Percentiles rank a stretch among this genome's conserved stretches.
Conservation (phyloP, 2,329 filamentous ascomycete genomes). For the Beauveria bassiana region DNA sequence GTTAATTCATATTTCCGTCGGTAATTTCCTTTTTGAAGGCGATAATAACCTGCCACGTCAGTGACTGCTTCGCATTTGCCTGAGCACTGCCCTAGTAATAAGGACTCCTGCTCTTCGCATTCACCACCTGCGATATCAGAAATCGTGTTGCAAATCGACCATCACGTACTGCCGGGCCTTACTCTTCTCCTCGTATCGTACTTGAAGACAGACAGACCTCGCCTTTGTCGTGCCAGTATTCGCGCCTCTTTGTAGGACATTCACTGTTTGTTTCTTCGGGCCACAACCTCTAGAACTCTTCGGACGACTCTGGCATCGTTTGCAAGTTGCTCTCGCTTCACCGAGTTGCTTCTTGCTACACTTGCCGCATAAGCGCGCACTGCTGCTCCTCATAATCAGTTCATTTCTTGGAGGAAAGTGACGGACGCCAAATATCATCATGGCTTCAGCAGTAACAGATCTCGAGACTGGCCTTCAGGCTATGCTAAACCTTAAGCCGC, state of each 20-base stretch:
- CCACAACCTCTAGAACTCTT: not conserved
- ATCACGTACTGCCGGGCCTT: constrained; percentile 4
- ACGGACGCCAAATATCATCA: constrained; percentile 23
- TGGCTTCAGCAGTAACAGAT: constrained; percentile 83
- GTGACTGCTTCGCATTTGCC: constrained; percentile 6
- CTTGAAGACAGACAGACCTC: constrained; percentile 2
- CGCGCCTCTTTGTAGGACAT: constrained; percentile 10
- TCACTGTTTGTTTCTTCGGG: constrained; percentile 2
- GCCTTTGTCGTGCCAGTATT: constrained; percentile 7
- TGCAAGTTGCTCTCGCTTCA: not conserved
- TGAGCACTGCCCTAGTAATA: constrained; percentile 1
- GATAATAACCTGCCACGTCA: constrained; percentile 5
- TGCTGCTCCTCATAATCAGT: not conserved
- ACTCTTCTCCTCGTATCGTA: constrained; percentile 9
- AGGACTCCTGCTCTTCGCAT: constrained; percentile 3
- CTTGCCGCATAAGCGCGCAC: constrained; percentile 2
- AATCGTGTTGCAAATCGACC: not conserved
- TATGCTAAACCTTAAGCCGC: constrained; percentile 84
- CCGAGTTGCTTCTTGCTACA: not conserved
- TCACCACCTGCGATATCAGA: not conserved
- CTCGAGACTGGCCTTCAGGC: constrained; percentile 84
- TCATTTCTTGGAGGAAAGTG: not conserved
- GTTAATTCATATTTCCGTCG: not conserved
- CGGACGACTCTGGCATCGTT: not conserved
- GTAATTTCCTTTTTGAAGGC: not conserved